Evolutionary conservation across 768 basidiomycete species (phyloP).

Genomic region (Boletus vinaceobasis): DNA sequence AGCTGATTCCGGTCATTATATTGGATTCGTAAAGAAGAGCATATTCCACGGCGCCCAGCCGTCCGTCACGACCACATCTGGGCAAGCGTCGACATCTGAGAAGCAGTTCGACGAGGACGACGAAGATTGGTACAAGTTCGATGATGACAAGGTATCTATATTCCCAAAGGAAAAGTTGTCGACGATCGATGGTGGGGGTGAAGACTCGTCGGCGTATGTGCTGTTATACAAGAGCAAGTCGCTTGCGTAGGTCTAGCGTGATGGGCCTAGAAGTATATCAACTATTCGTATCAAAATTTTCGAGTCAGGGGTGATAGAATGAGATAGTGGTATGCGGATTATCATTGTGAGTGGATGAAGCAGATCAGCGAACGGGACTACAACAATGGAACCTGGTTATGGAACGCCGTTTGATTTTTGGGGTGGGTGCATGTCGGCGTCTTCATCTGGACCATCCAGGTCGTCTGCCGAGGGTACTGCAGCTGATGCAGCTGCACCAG

Average conservation of each 20-base stretch:
- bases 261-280: conserved; percentile 12
- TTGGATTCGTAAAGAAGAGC: conserved; percentile 83
- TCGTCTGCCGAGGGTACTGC: conserved; percentile 73
- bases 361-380: not conserved
- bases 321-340: conserved; percentile 11
- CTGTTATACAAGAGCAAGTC: conserved; percentile 74
- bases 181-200: conserved; percentile 86
- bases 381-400: conserved; percentile 5
- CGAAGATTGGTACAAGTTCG: conserved; percentile 94
- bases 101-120: conserved; percentile 49
- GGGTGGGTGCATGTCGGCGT: conserved; percentile 12
- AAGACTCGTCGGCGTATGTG: conserved; percentile 89
- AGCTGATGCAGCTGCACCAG: conserved; percentile 66
- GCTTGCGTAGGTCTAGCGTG: conserved; percentile 27
- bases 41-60: conserved; percentile 47
- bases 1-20: conserved; percentile 95
- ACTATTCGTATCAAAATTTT: conserved; percentile 9
- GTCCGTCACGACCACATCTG: not conserved
- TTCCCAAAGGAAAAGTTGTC: conserved; percentile 83
- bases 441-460: conserved; percentile 44
- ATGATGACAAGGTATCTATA: conserved; percentile 88
- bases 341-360: conserved; percentile 3
- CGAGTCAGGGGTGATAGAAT: not conserved
- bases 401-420: conserved; percentile 25
- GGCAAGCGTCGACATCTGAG: conserved; percentile 11